Evolutionary conservation across 179 eudicot genomes (phyloP), one percentile per base, ranked within the genome.

Genomic region (Actinidia chinensis): DNA sequence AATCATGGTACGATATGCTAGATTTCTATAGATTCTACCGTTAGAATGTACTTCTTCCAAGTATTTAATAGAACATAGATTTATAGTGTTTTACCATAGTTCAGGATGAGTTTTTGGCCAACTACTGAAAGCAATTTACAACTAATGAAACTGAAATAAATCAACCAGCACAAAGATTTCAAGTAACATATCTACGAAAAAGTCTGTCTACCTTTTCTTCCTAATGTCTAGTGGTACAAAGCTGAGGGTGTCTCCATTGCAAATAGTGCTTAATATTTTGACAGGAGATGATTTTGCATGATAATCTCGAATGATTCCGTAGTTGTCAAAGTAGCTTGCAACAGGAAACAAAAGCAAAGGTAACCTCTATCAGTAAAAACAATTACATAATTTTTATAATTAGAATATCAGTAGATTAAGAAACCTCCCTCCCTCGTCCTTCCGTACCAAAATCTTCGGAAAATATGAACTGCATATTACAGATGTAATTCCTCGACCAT

Each of bases 171-270:
- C n/a, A 40, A 28, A 50, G 77, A 58, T 73, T 18, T 33, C 44
- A 25, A 66, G 64, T 40, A 22, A 44, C 56, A 46, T 46, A 47
- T 68, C 23, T 1, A 22, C 6, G 68, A 33, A 11, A 67, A 9
- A 79, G 8, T 51, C 28, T 66, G 65, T 23, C 50, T 79, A 92
- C 98, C 97, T 94, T 94, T 82, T 94, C 98, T 94, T 90, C 80
- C 98, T 83, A 42, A 89, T 85, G 74, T 94, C 98, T 83, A 92
- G 97, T 0, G 91, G 97, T 79, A 92, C 97, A 84, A 94, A 84
- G 87, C 93, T 92, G 75, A 94, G 15, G 97, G 98, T 36, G 98
- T 89, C 83, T 94, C 98, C 98, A 94, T 94, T 4, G 98, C 98
- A 80, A 94, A 90, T 72, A 94, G 85, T 18, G 98, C 87, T 67